Percentiles rank a stretch among this genome's conserved stretches.
Conservation (phyloP, 2,329 filamentous ascomycete genomes). For the Dothideomycetidae sp. region DNA sequence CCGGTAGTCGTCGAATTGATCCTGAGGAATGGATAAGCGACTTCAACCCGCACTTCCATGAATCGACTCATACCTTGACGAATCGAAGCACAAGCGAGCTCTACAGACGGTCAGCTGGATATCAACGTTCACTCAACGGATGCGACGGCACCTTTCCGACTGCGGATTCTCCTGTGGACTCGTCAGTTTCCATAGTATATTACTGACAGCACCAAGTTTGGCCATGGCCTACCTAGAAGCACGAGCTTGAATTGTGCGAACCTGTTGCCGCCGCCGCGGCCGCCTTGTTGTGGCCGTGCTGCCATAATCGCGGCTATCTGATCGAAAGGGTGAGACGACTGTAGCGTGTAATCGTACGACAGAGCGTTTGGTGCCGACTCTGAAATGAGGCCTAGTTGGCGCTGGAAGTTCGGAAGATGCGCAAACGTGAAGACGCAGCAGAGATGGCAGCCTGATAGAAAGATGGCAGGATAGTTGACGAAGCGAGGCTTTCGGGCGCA, state of each 20-base stretch:
- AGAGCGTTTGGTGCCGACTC: too few species aligned
- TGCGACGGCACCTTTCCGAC: constrained; percentile 58
- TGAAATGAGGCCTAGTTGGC: too few species aligned
- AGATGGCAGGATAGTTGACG: too few species aligned
- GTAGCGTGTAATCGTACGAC: too few species aligned
- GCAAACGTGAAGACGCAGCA: too few species aligned
- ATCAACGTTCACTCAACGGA: background rate
- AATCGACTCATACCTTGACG: constrained; percentile 58
- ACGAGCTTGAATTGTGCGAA: constrained; percentile 99
- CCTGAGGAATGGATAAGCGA: constrained; percentile 38
- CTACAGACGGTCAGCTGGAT: constrained; percentile 35
- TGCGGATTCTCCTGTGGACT: constrained; percentile 91
- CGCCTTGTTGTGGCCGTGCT: constrained; percentile 62
- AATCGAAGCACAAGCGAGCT: constrained; percentile 96
- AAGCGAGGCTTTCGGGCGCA: too few species aligned
- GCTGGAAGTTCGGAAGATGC: too few species aligned
- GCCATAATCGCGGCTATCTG: constrained; percentile 47
- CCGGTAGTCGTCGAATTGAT: constrained; percentile 97
- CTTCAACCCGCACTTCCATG: background rate
- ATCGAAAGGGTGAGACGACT: too few species aligned
- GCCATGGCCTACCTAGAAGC: constrained; percentile 77
- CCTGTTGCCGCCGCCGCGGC: constrained; percentile 50
- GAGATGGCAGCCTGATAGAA: too few species aligned
- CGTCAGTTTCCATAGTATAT: constrained; percentile 5
- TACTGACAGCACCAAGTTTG: background rate